Evolutionary conservation across 2,329 filamentous ascomycete genomes (phyloP).

Genomic region (Penicillium polonicum): DNA sequence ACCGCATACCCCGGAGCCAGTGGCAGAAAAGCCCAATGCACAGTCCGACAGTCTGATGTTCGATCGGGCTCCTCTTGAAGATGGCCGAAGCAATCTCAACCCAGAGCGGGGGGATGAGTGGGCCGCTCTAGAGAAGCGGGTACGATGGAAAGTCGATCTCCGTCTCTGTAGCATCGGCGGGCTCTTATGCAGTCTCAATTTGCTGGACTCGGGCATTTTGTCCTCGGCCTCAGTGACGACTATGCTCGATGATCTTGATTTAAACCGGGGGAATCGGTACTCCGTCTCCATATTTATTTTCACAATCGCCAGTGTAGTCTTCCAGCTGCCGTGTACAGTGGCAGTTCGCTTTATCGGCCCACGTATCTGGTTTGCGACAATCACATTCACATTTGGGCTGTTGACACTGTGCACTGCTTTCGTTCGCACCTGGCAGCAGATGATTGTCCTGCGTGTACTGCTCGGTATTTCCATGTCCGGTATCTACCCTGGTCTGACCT

Average conservation of each 20-base stretch:
- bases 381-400: constrained; percentile 61
- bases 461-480: constrained; percentile 62
- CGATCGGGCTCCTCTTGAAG: neutral
- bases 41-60: neutral
- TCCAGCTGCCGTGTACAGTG: constrained; percentile 67
- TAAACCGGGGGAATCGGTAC: constrained; percentile 62
- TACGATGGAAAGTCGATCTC: constrained; percentile 65
- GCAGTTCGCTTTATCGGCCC: constrained; percentile 65
- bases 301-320: constrained; percentile 65
- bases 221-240: constrained; percentile 68
- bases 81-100: neutral
- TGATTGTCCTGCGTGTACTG: constrained; percentile 66
- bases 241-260: constrained; percentile 62
- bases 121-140: constrained; percentile 42
- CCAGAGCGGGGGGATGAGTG: constrained; percentile 15
- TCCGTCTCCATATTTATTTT: constrained; percentile 72
- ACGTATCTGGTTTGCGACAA: constrained; percentile 59
- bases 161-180: constrained; percentile 69
- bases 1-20: neutral
- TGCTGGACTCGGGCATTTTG: constrained; percentile 69
- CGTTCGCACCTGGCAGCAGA: constrained; percentile 65
- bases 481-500: constrained; percentile 47
- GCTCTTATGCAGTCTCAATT: constrained; percentile 67
- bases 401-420: constrained; percentile 69
- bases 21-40: neutral